Conservation (phyloP, 139 green algal genomes). For the Astrephomene gubernaculifera region DNA sequence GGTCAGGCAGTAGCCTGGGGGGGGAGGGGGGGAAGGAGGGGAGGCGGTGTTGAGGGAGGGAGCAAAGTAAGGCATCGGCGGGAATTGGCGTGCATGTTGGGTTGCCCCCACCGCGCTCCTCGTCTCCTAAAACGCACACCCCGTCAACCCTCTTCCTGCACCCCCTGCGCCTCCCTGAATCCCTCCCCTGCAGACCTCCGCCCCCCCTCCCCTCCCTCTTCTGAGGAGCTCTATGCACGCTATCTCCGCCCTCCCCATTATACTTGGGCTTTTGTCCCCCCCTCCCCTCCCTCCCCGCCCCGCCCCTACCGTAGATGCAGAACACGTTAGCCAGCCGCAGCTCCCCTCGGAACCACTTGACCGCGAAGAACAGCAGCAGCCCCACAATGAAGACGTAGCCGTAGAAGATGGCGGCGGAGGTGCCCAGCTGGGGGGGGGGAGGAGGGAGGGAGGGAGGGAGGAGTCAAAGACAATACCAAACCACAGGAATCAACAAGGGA, state of each 20-base stretch:
- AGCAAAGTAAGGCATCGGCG: neutral
- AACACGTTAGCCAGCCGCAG: conserved; percentile 79
- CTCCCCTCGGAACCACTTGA: conserved; percentile 71
- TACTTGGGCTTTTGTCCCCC: neutral
- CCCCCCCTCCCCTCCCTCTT: too few relatives aligned
- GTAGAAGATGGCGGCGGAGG: conserved; percentile 85
- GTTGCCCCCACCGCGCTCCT: neutral
- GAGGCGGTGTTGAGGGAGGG: neutral
- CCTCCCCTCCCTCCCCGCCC: neutral
- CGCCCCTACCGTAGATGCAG: conserved; percentile 81
- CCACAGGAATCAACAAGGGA: too few relatives aligned
- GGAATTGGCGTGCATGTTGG: too few relatives aligned
- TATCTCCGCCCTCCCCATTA: neutral
- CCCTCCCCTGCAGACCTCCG: too few relatives aligned
- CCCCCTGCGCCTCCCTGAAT: too few relatives aligned
- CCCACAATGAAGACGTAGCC: conserved; percentile 83
- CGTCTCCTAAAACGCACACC: too few relatives aligned
- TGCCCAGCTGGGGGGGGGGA: conserved; percentile 52
- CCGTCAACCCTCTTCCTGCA: too few relatives aligned
- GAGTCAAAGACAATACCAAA: too few relatives aligned
- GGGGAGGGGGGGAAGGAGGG: neutral
- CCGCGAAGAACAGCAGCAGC: conserved; percentile 63
- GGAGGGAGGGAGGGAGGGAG: neutral
- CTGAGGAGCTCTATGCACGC: too few relatives aligned
- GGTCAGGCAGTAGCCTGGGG: conserved; percentile 78